A percentile compares a stretch with the other conserved stretches of the same genome.
These are phyloP conservation scores for Lophiostoma macrostomum DNA, from an alignment of 495 filamentous ascomycete species.

Conservation along the genomic window DNA sequence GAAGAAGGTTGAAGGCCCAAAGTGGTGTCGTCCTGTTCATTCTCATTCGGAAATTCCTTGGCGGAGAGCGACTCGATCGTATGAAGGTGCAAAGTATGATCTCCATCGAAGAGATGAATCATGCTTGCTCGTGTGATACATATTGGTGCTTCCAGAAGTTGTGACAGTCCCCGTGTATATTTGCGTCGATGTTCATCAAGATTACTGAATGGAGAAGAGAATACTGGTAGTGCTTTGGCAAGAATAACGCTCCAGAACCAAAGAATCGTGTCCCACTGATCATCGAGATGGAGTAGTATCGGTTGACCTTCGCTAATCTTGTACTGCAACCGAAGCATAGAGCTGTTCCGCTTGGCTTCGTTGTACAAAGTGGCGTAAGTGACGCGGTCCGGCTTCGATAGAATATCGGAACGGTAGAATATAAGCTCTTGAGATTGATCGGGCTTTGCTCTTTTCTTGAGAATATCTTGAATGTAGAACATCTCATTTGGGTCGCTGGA, in stretches of 20 bases:
- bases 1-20: not conserved
- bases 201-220: constrained; percentile 6
- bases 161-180: not conserved
- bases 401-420: too few relatives aligned
- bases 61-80: too few relatives aligned
- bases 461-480: too few relatives aligned
- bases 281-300: constrained; percentile 10
- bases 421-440: too few relatives aligned
- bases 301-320: not conserved
- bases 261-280: constrained; percentile 10
- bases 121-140: constrained; percentile 2
- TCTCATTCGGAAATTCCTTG: too few relatives aligned
- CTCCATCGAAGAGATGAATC: not conserved
- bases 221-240: constrained; percentile 2
- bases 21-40: not conserved
- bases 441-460: too few relatives aligned
- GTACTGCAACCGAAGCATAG: too few relatives aligned
- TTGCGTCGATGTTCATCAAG: constrained; percentile 3
- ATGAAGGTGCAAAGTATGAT: not conserved
- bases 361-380: too few relatives aligned
- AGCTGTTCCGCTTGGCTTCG: too few relatives aligned
- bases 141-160: constrained; percentile 6
- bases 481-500: too few relatives aligned
- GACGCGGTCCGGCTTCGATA: too few relatives aligned
- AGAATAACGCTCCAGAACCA: constrained; percentile 17